phyloP scores from a whole-genome alignment of 2,329 filamentous ascomycete species.

The Penicillium sp. region DNA sequence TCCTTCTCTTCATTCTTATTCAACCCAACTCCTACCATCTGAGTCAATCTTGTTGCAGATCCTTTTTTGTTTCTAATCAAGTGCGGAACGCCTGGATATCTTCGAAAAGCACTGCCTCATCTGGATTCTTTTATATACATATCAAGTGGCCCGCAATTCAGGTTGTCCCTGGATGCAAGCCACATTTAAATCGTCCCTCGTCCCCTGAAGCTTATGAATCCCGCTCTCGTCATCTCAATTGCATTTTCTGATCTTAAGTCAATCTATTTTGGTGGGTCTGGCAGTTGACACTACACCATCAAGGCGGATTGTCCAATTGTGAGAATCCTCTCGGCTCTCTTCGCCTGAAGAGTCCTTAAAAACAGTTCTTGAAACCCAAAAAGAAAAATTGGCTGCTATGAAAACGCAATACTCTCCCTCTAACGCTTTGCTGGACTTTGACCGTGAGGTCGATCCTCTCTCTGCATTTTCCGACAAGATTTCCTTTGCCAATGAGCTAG shows the following conservation, averaged over 20 bases:
- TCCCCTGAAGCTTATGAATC: conserved; percentile 9
- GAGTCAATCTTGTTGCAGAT: conserved; percentile 20
- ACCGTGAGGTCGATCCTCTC: conserved; percentile 6
- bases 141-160: conserved; percentile 5
- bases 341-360: background rate
- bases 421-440: conserved; percentile 9
- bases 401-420: conserved; percentile 7
- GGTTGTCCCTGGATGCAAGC: conserved; percentile 6
- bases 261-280: background rate
- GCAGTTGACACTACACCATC: background rate
- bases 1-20: background rate
- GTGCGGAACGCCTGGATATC: conserved; percentile 20
- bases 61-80: conserved; percentile 7
- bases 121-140: conserved; percentile 13
- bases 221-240: conserved; percentile 8
- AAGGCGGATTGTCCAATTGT: background rate
- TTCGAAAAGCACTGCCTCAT: conserved; percentile 23
- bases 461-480: background rate
- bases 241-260: background rate
- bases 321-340: background rate
- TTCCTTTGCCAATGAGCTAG: background rate
- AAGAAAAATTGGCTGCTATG: conserved; percentile 15
- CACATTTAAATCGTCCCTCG: conserved; percentile 1
- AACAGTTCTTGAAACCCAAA: background rate
- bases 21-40: background rate